Percentiles rank a stretch among this genome's conserved stretches.
These are phyloP conservation scores for Penicillium sp. DNA, from an alignment of 2,329 filamentous ascomycete genomes.

Conservation along the genomic window DNA sequence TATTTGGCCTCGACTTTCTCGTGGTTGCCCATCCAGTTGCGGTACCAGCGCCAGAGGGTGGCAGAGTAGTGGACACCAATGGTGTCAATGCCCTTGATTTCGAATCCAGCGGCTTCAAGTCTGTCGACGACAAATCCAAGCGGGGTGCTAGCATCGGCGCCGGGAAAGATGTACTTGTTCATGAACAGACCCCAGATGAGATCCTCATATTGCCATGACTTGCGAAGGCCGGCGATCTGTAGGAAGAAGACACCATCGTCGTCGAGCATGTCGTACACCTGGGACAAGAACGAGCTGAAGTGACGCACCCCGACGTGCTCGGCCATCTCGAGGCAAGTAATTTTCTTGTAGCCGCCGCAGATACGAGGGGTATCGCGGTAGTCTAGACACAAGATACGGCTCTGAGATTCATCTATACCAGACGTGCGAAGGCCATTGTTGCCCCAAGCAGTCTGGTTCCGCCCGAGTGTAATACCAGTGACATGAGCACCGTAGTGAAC, in stretches of 20 bases:
- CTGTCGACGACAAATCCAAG: conserved; percentile 84
- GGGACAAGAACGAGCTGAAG: conserved; percentile 77
- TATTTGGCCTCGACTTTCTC: conserved; percentile 96
- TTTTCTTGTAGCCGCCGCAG: conserved; percentile 84
- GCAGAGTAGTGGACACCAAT: conserved; percentile 96
- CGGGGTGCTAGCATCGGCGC: conserved; percentile 92
- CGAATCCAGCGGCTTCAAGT: conserved; percentile 85
- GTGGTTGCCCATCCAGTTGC: conserved; percentile 94
- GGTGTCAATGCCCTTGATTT: conserved; percentile 90
- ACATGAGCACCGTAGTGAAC: conserved; percentile 86
- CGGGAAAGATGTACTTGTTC: conserved; percentile 99
- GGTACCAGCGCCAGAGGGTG: conserved; percentile 97
- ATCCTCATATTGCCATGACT: conserved; percentile 97
- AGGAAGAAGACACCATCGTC: conserved; percentile 96
- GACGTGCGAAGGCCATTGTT: conserved; percentile 84
- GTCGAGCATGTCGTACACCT: conserved; percentile 94
- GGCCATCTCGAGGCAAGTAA: conserved; percentile 97
- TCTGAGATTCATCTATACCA: conserved; percentile 84
- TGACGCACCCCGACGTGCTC: conserved; percentile 97
- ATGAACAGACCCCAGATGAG: conserved; percentile 98
- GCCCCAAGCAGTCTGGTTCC: conserved; percentile 97
- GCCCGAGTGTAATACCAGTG: conserved; percentile 90
- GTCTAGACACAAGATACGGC: conserved; percentile 91
- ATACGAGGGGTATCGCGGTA: conserved; percentile 92
- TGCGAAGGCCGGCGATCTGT: conserved; percentile 91